These are phyloP conservation scores for Hypoxylon lenormandii DNA, from an alignment of 495 filamentous ascomycete genomes.

Conservation along the genomic window DNA sequence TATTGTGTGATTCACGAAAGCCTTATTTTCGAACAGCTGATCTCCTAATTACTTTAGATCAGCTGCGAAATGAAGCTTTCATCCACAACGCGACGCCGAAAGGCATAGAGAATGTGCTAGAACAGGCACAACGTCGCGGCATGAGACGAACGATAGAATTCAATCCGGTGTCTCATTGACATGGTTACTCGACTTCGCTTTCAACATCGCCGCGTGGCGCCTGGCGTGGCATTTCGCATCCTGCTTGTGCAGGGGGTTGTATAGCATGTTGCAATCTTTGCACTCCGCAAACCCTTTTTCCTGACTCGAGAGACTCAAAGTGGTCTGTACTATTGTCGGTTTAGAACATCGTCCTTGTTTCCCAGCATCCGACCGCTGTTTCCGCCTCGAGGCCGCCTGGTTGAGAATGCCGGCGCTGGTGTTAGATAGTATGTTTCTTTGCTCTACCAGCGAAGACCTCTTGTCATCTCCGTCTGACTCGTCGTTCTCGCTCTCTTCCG, in stretches of 20 bases:
- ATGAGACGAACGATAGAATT: not conserved
- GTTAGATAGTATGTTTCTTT: slow-evolving; percentile 10
- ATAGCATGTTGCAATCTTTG: slow-evolving; percentile 60
- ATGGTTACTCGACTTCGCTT: slow-evolving; percentile 22
- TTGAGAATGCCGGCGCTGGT: slow-evolving; percentile 15
- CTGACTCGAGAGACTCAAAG: slow-evolving; percentile 54
- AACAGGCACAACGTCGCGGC: not conserved
- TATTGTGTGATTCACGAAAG: not conserved
- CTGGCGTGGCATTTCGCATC: slow-evolving; percentile 59
- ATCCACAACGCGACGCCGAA: not conserved
- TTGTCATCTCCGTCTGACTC: not conserved
- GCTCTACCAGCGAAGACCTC: not conserved
- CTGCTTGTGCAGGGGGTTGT: slow-evolving; percentile 61
- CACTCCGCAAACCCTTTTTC: slow-evolving; percentile 59
- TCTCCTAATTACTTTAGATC: too few species aligned
- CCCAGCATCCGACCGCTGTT: slow-evolving; percentile 4
- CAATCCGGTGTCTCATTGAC: slow-evolving; percentile 15
- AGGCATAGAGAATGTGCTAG: not conserved
- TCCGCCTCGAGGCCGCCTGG: not conserved
- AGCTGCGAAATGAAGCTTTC: too few species aligned
- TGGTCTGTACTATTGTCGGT: slow-evolving; percentile 57
- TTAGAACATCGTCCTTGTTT: slow-evolving; percentile 29
- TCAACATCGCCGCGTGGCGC: slow-evolving; percentile 51
- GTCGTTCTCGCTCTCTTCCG: not conserved
- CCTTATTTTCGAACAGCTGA: not conserved